Conservation (phyloP, 768 basidiomycete species). For the Dioszegia hungarica region DNA sequence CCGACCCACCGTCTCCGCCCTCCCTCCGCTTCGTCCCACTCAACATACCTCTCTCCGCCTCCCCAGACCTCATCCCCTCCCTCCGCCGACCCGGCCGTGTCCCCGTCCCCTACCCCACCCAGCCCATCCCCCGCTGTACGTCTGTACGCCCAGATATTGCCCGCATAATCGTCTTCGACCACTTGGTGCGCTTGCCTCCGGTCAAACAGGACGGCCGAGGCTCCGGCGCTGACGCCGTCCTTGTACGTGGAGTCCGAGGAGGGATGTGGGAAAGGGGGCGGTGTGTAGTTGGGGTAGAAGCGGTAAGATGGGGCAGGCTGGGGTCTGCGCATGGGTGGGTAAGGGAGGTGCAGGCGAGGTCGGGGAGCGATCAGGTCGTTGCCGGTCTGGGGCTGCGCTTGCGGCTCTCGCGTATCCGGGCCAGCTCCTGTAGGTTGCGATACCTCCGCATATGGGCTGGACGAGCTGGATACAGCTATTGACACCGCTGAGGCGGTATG, state of each 20-base stretch:
- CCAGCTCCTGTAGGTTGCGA: too few species aligned
- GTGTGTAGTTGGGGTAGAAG: slow-evolving; percentile 42
- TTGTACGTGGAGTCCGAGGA: too few species aligned
- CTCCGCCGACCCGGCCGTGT: too few species aligned
- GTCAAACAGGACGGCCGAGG: not conserved
- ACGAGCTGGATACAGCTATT: too few species aligned
- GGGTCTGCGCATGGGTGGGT: slow-evolving; percentile 23
- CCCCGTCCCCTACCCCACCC: not conserved
- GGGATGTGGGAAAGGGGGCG: not conserved
- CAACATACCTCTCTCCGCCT: slow-evolving; percentile 23
- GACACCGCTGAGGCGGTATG: too few species aligned
- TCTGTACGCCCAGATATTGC: slow-evolving; percentile 16
- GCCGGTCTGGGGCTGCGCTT: not conserved
- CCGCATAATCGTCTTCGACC: slow-evolving; percentile 27
- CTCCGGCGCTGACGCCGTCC: not conserved
- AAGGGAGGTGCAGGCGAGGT: slow-evolving; percentile 10
- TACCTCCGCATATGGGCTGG: too few species aligned
- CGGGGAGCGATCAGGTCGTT: too few species aligned
- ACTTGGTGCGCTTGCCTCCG: slow-evolving; percentile 8
- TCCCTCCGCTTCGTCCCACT: slow-evolving; percentile 27
- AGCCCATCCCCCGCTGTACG: not conserved
- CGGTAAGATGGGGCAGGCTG: slow-evolving; percentile 27
- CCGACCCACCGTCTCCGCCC: slow-evolving; percentile 40
- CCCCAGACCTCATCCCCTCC: slow-evolving; percentile 11
- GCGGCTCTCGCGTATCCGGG: too few species aligned